Conservation (phyloP, 768 basidiomycete genomes). For the Kwoniella bestiolae region DNA sequence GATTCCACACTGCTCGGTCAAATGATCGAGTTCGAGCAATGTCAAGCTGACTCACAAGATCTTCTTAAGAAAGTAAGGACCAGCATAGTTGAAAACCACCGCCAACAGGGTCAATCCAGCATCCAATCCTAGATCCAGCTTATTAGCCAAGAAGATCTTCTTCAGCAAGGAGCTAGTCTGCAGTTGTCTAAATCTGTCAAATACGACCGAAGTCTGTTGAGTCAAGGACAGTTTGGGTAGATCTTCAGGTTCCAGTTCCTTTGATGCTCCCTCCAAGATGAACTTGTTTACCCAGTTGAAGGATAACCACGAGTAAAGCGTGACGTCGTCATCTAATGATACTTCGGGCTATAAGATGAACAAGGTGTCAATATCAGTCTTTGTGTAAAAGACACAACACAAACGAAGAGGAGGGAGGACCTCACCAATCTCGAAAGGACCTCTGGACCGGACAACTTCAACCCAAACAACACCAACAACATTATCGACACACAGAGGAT, state of each 20-base stretch:
- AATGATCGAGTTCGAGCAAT: neutral
- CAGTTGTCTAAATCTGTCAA: constrained; percentile 42
- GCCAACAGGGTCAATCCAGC: constrained; percentile 70
- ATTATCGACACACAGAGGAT: constrained; percentile 26
- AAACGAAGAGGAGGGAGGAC: neutral
- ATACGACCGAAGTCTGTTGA: constrained; percentile 43
- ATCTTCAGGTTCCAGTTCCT: constrained; percentile 50
- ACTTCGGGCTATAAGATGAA: constrained; percentile 25
- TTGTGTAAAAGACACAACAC: neutral
- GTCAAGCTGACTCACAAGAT: constrained; percentile 43
- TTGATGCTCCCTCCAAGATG: constrained; percentile 40
- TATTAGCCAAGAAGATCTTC: constrained; percentile 42
- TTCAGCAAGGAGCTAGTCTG: constrained; percentile 33
- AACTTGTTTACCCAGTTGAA: constrained; percentile 54
- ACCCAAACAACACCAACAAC: constrained; percentile 30
- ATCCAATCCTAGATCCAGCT: constrained; percentile 63
- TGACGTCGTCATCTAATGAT: constrained; percentile 48
- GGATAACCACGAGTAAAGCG: constrained; percentile 49
- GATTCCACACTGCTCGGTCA: neutral
- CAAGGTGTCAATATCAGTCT: neutral
- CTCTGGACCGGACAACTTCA: constrained; percentile 40
- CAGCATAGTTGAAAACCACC: constrained; percentile 75
- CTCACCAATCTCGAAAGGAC: constrained; percentile 41
- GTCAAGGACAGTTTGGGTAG: constrained; percentile 47
- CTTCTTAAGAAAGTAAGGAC: constrained; percentile 83